phyloP scores from a whole-genome alignment of 495 filamentous ascomycete species.

The Platismatia glauca region DNA sequence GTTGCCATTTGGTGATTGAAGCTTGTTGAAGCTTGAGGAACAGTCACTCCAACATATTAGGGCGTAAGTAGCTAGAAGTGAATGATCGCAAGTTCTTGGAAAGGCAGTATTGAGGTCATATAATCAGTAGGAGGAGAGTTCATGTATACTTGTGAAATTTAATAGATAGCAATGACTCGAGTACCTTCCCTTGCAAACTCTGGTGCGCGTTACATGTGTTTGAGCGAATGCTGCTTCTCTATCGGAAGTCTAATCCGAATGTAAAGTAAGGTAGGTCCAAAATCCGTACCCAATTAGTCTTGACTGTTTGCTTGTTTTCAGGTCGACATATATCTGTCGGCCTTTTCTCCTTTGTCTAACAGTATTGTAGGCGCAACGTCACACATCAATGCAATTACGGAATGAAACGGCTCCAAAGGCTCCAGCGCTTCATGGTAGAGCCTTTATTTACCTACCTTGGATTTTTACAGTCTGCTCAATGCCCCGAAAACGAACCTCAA shows the following conservation, averaged over 20 bases:
- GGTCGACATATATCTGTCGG: not conserved
- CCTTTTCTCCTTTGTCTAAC: not conserved
- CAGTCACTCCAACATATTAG: not conserved
- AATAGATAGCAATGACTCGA: not conserved
- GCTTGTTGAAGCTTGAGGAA: not conserved
- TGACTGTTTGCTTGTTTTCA: not conserved
- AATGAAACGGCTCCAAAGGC: not conserved
- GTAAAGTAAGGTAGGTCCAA: not conserved
- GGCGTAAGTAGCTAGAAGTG: not conserved
- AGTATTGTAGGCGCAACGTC: not conserved
- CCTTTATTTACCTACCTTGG: not conserved
- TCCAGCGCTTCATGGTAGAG: not conserved
- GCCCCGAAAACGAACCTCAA: not conserved
- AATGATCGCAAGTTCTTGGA: not conserved
- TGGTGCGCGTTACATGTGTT: not conserved
- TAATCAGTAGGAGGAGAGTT: not conserved
- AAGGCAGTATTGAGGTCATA: not conserved
- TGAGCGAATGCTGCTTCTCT: not conserved
- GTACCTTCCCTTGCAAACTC: not conserved
- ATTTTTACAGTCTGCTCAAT: not conserved
- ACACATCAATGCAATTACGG: not conserved
- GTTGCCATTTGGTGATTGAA: slow-evolving; percentile 18
- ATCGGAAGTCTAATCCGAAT: not conserved
- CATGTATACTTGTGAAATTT: not conserved
- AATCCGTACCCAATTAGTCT: not conserved